Conservation (phyloP, 805 yeast species). For the Clavispora santaluciae region DNA sequence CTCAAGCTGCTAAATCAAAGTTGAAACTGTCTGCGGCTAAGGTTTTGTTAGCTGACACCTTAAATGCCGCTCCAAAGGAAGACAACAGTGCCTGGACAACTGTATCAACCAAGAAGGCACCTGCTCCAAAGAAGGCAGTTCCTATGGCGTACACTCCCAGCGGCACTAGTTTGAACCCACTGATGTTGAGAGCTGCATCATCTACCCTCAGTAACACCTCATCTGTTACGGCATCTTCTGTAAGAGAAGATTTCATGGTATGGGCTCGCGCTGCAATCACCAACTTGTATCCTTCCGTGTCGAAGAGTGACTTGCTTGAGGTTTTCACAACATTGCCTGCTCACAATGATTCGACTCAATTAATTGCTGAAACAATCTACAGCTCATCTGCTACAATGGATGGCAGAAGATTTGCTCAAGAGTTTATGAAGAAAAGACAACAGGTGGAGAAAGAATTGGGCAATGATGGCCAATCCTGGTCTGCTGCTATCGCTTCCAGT, state of each 20-base stretch:
- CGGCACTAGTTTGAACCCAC: slow-evolving; percentile 23
- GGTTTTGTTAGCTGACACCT: slow-evolving; percentile 30
- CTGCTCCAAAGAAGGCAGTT: slow-evolving; percentile 22
- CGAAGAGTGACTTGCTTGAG: slow-evolving; percentile 71
- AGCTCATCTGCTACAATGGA: slow-evolving; percentile 87
- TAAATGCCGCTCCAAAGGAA: slow-evolving; percentile 20
- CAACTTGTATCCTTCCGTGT: slow-evolving; percentile 68
- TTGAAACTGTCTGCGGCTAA: slow-evolving; percentile 20
- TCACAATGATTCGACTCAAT: slow-evolving; percentile 65
- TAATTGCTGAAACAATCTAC: slow-evolving; percentile 89
- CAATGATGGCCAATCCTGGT: slow-evolving; percentile 57
- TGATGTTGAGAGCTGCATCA: slow-evolving; percentile 33
- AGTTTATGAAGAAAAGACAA: slow-evolving; percentile 74
- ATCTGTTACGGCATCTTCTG: slow-evolving; percentile 18
- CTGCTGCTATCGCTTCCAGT: slow-evolving; percentile 53
- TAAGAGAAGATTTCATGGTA: slow-evolving; percentile 54
- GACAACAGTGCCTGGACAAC: slow-evolving; percentile 41
- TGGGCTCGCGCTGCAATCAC: slow-evolving; percentile 71
- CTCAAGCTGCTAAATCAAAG: slow-evolving; percentile 25
- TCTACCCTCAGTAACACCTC: slow-evolving; percentile 23
- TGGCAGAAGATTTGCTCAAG: slow-evolving; percentile 90
- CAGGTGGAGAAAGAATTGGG: slow-evolving; percentile 57
- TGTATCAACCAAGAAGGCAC: slow-evolving; percentile 29
- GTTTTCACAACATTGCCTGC: slow-evolving; percentile 77
- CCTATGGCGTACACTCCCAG: slow-evolving; percentile 13